Conservation (phyloP, 2,329 filamentous ascomycete species). For the Arthroderma sp. region DNA sequence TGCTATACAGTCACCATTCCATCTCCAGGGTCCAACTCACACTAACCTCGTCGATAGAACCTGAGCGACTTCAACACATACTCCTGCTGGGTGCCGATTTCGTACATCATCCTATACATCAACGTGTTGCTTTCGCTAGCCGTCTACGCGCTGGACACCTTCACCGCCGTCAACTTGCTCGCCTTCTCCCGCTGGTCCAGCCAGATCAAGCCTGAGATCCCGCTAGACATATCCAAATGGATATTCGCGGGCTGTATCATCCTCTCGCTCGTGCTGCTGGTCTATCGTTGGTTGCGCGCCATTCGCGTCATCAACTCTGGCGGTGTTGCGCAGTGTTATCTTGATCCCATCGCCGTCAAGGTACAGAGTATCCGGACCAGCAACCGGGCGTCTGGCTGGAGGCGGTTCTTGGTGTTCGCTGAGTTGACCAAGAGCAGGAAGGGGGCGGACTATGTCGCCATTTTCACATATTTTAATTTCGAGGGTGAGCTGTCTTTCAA, state of each 20-base stretch:
- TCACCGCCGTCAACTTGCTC: conserved; percentile 83
- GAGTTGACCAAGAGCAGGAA: conserved; percentile 85
- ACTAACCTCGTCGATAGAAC: conserved; percentile 29
- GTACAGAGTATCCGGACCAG: conserved; percentile 71
- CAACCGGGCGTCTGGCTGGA: conserved; percentile 61
- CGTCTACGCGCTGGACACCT: conserved; percentile 82
- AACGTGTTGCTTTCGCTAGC: conserved; percentile 66
- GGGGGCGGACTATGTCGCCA: conserved; percentile 75
- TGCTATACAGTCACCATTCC: no score
- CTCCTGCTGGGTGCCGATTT: conserved; percentile 63
- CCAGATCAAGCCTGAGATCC: conserved; percentile 64
- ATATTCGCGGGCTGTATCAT: conserved; percentile 91
- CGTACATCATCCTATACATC: conserved; percentile 75
- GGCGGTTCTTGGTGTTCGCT: conserved; percentile 82
- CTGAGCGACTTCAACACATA: conserved; percentile 68
- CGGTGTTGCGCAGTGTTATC: conserved; percentile 80
- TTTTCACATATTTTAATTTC: conserved; percentile 81
- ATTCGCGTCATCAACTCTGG: conserved; percentile 69
- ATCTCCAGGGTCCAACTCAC: background rate
- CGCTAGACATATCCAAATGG: conserved; percentile 74
- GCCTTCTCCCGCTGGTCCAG: conserved; percentile 83
- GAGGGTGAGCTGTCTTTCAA: conserved; percentile 36
- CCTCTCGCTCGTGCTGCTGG: conserved; percentile 70
- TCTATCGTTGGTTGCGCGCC: conserved; percentile 68
- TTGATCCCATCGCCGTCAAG: conserved; percentile 75